Evolutionary conservation across 306 rosid species (phyloP), one percentile per base, ranked within the genome.

Genomic region (Sechiopsis laciniata): DNA sequence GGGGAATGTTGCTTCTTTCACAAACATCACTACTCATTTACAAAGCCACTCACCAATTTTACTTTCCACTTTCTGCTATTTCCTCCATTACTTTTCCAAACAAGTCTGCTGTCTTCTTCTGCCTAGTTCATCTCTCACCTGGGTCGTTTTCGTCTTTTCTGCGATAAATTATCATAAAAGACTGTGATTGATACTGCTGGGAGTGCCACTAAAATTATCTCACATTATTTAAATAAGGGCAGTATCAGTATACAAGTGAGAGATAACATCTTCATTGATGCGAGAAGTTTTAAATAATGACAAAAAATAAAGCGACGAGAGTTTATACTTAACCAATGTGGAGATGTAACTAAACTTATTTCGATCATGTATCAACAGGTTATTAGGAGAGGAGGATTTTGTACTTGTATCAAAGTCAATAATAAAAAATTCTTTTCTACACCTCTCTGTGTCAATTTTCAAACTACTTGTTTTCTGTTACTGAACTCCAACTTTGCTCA

Each of bases 21-120:
- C 55, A 42, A 45, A 66, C 72, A 66, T 32, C 70, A 63, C 50
- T 50, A 65, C 71, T 65, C 71, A 65, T 65, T 65, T 40, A 37
- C 51, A 37, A 32, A 16, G 51, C 13, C 70, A 64, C 70, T 64
- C 52, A 16, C 71, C 26, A 15, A 40, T 64, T 64, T 37, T 64
- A n/a, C 55, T 19, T 11, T n/a, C 15, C 54, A n/a, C 55, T 42
- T 66, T 61, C 67, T 59, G 65, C 26, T 40, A 59, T 37, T 29
- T 45, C 10, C n/a, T 26, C 45, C 66, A 26, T 61, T 29, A 29
- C 67, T 66, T 42, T 11, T 42, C 35, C 54, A 9, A 35, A 63
- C 8, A 59, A 57, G 3, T 16, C 24, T 42, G 20, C 29, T 37
- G 14, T 21, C 10, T 59, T 59, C 65, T 24, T 13, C 42, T 24